A percentile compares a stretch with the other conserved stretches of the same genome.
Evolutionary conservation across 2,329 filamentous ascomycete species (phyloP).

Genomic region (Sporothrix curviconia): DNA sequence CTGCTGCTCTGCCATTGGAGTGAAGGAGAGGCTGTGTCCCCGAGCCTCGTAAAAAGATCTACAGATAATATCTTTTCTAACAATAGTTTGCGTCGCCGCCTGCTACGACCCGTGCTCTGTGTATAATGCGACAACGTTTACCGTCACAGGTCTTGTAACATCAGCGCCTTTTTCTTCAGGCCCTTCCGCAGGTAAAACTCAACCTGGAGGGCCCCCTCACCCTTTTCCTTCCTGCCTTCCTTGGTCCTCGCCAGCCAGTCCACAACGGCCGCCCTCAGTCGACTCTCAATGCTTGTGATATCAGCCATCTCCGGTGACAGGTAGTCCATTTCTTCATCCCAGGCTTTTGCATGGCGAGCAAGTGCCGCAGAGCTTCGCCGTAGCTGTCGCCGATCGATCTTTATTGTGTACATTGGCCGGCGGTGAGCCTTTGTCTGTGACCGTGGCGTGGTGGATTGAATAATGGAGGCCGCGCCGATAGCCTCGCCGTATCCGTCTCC

Average conservation of each 20-base stretch:
- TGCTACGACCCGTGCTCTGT: too few relatives aligned
- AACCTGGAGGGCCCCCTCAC: slow-evolving; percentile 6
- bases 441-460: background rate
- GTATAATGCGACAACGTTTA: too few relatives aligned
- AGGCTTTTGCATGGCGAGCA: background rate
- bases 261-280: slow-evolving; percentile 7
- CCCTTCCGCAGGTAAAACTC: slow-evolving; percentile 17
- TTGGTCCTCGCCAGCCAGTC: slow-evolving; percentile 13
- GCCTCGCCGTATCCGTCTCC: background rate
- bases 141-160: background rate
- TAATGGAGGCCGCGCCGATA: too few relatives aligned
- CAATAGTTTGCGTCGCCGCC: too few relatives aligned
- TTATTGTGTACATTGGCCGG: background rate
- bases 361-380: background rate
- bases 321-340: background rate
- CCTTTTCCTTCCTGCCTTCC: background rate
- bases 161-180: slow-evolving; percentile 11
- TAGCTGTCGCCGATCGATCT: slow-evolving; percentile 4
- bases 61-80: background rate
- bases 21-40: too few relatives aligned
- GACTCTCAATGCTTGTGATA: slow-evolving; percentile 13
- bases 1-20: background rate
- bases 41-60: background rate
- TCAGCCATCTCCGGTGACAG: slow-evolving; percentile 12
- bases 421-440: background rate